Percentiles rank a stretch among this genome's conserved stretches.
phyloP scores from a whole-genome alignment of 2,329 filamentous ascomycete species.

The Aspergillus glaucus region DNA sequence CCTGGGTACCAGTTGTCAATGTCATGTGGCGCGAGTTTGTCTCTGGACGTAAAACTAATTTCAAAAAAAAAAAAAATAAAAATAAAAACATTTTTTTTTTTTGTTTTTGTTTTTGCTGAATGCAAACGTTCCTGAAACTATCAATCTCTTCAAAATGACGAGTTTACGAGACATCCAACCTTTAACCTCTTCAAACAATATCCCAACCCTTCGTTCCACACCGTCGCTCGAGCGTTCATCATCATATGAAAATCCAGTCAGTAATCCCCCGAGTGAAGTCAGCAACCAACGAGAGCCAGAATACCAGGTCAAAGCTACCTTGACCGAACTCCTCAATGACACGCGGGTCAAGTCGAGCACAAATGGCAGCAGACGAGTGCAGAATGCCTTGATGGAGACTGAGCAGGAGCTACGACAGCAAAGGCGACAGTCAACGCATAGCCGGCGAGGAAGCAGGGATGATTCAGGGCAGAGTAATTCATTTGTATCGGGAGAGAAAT shows the following conservation, averaged over 20 bases:
- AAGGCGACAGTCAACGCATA: constrained; percentile 7
- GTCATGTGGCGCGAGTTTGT: too few relatives aligned
- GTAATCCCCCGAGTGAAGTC: neutral
- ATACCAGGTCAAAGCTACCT: constrained; percentile 48
- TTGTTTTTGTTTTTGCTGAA: too few relatives aligned
- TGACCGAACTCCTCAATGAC: constrained; percentile 59
- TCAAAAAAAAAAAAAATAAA: too few relatives aligned
- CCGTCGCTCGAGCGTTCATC: neutral
- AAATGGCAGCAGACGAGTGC: constrained; percentile 53
- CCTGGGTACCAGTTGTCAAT: too few relatives aligned
- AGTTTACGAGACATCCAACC: neutral
- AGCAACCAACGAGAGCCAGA: constrained; percentile 5
- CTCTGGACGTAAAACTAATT: too few relatives aligned
- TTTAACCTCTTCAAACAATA: neutral
- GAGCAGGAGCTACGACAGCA: constrained; percentile 46
- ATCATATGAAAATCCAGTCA: neutral
- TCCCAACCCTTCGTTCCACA: neutral
- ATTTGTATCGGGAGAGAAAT: too few relatives aligned
- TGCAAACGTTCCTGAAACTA: too few relatives aligned
- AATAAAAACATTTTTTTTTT: too few relatives aligned
- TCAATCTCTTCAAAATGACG: neutral
- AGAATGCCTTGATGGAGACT: constrained; percentile 54
- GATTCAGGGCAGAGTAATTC: neutral
- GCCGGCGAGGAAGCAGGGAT: neutral
- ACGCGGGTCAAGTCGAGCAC: constrained; percentile 48